A percentile compares a stretch with the other conserved stretches of the same genome.
phyloP scores from a whole-genome alignment of 345 rosid species.

The Microcos paniculata region DNA sequence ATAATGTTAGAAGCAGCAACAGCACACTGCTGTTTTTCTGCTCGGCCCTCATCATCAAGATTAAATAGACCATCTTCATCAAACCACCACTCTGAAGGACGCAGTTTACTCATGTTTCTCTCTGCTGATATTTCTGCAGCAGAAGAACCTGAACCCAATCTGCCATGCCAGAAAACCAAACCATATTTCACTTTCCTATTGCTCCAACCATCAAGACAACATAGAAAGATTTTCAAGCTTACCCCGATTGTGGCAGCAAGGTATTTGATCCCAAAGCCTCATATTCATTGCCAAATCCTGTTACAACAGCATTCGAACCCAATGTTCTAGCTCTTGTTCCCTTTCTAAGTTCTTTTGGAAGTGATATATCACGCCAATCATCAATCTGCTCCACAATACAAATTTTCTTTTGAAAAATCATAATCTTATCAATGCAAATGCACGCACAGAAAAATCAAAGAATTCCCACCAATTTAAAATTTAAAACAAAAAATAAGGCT shows the following conservation, averaged over 20 bases:
- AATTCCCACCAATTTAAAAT: not conserved
- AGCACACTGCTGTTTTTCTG: conserved; percentile 91
- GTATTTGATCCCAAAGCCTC: conserved; percentile 54
- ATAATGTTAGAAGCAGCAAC: conserved; percentile 92
- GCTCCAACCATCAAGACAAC: not conserved
- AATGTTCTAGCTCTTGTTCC: conserved; percentile 62
- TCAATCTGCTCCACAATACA: conserved; percentile 60
- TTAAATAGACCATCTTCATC: conserved; percentile 92
- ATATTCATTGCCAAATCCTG: conserved; percentile 80
- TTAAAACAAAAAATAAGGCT: not conserved
- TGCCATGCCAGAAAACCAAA: conserved; percentile 27
- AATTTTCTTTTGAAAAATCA: not conserved
- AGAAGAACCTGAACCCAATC: conserved; percentile 42
- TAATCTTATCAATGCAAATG: not conserved
- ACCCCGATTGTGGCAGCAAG: conserved; percentile 45
- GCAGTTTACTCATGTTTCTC: conserved; percentile 48
- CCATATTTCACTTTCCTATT: conserved; percentile 18
- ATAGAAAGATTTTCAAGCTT: conserved; percentile 17
- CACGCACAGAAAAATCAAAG: not conserved
- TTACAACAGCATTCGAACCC: conserved; percentile 60
- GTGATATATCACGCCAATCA: conserved; percentile 89
- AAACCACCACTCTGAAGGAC: conserved; percentile 77
- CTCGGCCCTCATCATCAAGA: conserved; percentile 85
- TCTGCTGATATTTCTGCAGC: conserved; percentile 39
- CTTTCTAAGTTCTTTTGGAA: conserved; percentile 64